Evolutionary conservation across 75 land plant genomes (phyloP), one percentile per base, ranked within the genome.

Genomic region (Picea sitchensis): DNA sequence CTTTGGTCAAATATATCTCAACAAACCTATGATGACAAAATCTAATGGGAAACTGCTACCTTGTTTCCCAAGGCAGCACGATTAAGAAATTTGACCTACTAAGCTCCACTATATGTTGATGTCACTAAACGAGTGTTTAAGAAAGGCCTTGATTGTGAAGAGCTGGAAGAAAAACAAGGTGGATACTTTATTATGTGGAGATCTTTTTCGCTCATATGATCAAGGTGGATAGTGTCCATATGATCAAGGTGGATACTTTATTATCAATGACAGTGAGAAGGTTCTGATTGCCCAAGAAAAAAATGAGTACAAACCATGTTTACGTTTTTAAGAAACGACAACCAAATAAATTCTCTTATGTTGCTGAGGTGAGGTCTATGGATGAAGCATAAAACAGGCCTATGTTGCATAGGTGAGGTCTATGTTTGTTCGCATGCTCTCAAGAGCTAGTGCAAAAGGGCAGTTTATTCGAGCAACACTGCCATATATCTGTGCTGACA

Each of bases 21-120:
- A 96, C 73, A 97, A 96, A 81, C 99, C 98, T 18, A 95, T 97
- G 99, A 95, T 97, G 99, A 97, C 99, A 4, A 96, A 97, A 68
- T 93, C 98, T 7, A 98, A 97, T 88, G 99, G 99, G 78, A 96
- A 84, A 97, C 98, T 17, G 94, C 98, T 18, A 97, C 99, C 4
- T 84, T 97, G 64, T 97, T 95, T 79, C 96, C 99, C 0, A 97
- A 95, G 65, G 99, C 99, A 69, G 98, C 99, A 14, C 80, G 99
- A 79, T 77, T 97, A 58, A 86, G 99, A 65, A 97, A 97, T 80
- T 72, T 97, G 44, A 97, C 98, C 1, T 97, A 97, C 83, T 93
- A 96, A 30, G 98, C 99, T 7, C 99, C 99, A 0, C 79, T 98
- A 59, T 98, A 93, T 80, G 99, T 94, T 54, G 99, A 98, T 86